A percentile compares a stretch with the other conserved stretches of the same genome.
These are phyloP conservation scores for Aureobasidium leucospermi DNA, from an alignment of 2,329 filamentous ascomycete species.

Conservation along the genomic window DNA sequence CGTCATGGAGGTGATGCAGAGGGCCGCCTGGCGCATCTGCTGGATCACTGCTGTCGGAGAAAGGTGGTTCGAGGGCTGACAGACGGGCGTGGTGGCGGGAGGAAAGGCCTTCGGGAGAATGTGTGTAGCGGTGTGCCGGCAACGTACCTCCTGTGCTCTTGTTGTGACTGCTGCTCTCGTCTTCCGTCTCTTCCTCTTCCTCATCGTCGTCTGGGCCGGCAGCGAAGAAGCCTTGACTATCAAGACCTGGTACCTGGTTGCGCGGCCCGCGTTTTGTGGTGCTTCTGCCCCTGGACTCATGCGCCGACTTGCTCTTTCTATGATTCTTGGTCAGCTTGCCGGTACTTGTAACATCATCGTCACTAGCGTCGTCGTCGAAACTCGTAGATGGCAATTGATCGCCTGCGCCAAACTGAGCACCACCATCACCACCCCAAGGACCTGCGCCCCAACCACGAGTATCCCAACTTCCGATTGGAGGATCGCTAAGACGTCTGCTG, in stretches of 20 bases:
- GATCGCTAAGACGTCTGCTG: conserved; percentile 49
- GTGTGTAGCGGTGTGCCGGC: conserved; percentile 32
- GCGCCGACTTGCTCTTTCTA: conserved; percentile 57
- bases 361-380: conserved; percentile 21
- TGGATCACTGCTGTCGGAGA: conserved; percentile 13
- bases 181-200: neutral
- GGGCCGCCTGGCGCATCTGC: conserved; percentile 8
- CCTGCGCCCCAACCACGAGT: conserved; percentile 53
- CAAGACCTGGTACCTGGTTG: conserved; percentile 10
- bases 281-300: conserved; percentile 55
- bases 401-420: conserved; percentile 21
- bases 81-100: neutral
- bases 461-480: conserved; percentile 63
- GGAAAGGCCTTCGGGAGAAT: conserved; percentile 15
- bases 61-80: conserved; percentile 9
- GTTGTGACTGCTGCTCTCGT: neutral
- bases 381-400: conserved; percentile 27
- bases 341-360: conserved; percentile 16
- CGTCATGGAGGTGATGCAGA: conserved; percentile 9
- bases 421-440: conserved; percentile 34
- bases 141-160: conserved; percentile 19
- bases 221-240: conserved; percentile 13
- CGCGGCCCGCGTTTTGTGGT: conserved; percentile 7
- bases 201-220: neutral
- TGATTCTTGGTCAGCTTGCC: conserved; percentile 20